These are phyloP conservation scores for Colletotrichum tabaci DNA, from an alignment of 2,329 filamentous ascomycete species.

Conservation along the genomic window DNA sequence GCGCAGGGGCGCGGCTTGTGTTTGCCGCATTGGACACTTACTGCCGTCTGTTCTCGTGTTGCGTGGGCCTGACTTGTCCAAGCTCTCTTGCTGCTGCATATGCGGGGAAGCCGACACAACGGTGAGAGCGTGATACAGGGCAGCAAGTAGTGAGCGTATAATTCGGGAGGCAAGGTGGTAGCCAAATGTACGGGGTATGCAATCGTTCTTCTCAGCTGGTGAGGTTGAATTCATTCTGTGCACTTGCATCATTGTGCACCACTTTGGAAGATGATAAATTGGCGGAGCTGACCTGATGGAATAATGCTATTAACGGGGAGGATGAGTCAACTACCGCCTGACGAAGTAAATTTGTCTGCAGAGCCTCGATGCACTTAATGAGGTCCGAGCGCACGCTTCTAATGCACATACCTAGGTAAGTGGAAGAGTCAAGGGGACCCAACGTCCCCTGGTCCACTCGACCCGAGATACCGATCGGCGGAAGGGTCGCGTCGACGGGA, in stretches of 20 bases:
- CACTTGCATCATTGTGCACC: background rate
- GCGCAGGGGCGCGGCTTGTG: conserved; percentile 21
- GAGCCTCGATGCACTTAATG: conserved; percentile 26
- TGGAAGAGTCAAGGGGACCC: conserved; percentile 10
- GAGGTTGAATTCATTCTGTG: background rate
- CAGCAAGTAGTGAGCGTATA: background rate
- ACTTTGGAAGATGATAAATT: background rate
- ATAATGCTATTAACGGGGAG: background rate
- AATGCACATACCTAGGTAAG: background rate
- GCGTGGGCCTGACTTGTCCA: conserved; percentile 18
- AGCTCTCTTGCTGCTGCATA: conserved; percentile 24
- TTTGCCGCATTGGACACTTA: conserved; percentile 6
- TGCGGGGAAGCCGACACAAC: conserved; percentile 9
- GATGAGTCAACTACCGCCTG: conserved; percentile 6
- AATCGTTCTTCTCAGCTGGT: background rate
- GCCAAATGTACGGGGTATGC: no score
- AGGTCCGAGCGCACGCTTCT: conserved; percentile 13
- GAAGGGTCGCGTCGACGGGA: no score
- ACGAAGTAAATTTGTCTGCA: conserved; percentile 1
- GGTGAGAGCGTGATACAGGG: no score
- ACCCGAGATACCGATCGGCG: background rate
- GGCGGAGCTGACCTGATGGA: background rate
- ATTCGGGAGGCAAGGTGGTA: background rate
- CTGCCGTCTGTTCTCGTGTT: conserved; percentile 14
- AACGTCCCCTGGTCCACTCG: conserved; percentile 2